phyloP scores from a whole-genome alignment of 192 early-diverging fungal genomes.

The Backusella tarrabulga region DNA sequence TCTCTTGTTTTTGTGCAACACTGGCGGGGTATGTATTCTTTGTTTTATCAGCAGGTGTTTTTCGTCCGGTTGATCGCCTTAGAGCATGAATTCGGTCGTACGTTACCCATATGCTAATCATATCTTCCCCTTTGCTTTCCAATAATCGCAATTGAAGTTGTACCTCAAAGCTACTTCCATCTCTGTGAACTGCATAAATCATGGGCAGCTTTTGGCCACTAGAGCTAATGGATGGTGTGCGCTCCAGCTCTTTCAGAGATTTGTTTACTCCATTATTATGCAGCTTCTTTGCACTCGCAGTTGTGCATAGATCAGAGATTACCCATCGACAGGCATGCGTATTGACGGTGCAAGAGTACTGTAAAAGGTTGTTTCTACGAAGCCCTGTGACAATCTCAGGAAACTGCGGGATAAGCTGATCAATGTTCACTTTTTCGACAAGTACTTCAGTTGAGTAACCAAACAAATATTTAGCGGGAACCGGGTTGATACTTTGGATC shows the following conservation, averaged over 20 bases:
- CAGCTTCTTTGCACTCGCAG: background rate
- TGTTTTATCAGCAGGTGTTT: background rate
- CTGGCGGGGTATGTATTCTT: background rate
- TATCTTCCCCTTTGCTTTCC: constrained; percentile 43
- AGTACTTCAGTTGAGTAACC: constrained; percentile 48
- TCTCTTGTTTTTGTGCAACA: background rate
- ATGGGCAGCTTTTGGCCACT: constrained; percentile 29
- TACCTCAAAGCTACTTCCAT: constrained; percentile 56
- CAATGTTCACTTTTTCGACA: constrained; percentile 49
- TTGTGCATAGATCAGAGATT: constrained; percentile 4
- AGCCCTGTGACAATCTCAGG: constrained; percentile 44
- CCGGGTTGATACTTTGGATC: constrained; percentile 56
- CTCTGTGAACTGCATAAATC: constrained; percentile 58
- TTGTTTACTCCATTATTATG: background rate
- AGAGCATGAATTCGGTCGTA: constrained; percentile 51
- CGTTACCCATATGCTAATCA: constrained; percentile 63
- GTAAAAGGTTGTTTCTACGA: background rate
- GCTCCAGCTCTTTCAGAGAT: background rate
- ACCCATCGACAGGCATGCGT: constrained; percentile 16
- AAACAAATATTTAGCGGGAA: constrained; percentile 64
- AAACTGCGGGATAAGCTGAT: constrained; percentile 59
- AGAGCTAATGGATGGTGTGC: background rate
- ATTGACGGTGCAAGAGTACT: constrained; percentile 12
- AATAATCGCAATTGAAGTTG: constrained; percentile 61
- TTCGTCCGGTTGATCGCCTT: background rate